A percentile compares a stretch with the other conserved stretches of the same genome.
Conservation (phyloP, 164 flowering plant species). For the Cinnamomum chago region DNA sequence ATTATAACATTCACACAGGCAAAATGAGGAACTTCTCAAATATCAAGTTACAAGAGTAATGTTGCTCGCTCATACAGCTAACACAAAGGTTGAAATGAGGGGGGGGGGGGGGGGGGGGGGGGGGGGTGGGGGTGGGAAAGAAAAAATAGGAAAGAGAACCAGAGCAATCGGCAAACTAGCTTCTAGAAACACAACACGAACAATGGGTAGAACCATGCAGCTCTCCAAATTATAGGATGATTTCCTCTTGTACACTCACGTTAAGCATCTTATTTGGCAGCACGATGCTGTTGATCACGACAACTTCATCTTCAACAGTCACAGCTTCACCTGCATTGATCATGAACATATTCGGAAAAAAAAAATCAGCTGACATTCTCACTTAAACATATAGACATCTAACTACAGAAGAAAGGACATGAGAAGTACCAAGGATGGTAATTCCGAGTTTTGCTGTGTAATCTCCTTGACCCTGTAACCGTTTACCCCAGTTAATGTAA, state of each 20-base stretch:
- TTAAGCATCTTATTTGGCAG: conserved; percentile 93
- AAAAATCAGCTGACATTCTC: neutral
- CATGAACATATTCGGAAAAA: neutral
- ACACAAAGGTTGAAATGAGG: no score
- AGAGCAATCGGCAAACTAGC: neutral
- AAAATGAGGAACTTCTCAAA: no score
- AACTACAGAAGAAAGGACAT: neutral
- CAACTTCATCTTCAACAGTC: conserved; percentile 92
- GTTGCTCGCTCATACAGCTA: neutral
- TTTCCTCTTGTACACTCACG: conserved; percentile 90
- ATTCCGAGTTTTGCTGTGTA: conserved; percentile 68
- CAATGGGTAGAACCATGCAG: neutral
- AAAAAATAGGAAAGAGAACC: neutral
- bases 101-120: no score
- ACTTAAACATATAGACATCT: neutral
- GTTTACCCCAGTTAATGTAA: neutral
- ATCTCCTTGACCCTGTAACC: conserved; percentile 54
- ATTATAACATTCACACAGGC: no score
- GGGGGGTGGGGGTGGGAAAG: no score
- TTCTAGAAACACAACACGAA: neutral
- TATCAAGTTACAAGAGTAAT: no score
- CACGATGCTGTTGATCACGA: conserved; percentile 82
- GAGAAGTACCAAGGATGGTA: conserved; percentile 62
- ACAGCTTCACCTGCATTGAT: conserved; percentile 79
- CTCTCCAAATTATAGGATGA: conserved; percentile 50